Percentiles rank a stretch among this genome's conserved stretches.
Conservation (phyloP, 2,329 filamentous ascomycete genomes). For the Leptographium flavum region DNA sequence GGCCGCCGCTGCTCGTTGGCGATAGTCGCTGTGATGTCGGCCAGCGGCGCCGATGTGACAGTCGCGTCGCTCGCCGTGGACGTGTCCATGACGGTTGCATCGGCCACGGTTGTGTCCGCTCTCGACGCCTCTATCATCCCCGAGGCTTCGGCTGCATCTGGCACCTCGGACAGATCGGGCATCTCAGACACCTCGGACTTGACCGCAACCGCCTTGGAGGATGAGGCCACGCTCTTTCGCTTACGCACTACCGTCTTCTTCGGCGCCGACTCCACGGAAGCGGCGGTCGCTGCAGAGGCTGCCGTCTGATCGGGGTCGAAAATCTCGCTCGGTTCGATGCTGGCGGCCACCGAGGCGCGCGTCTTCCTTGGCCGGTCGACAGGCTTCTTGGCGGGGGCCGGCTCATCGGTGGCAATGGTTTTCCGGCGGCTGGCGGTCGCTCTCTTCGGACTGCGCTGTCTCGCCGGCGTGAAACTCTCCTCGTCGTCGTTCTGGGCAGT, state of each 20-base stretch:
- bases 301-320: slow-evolving; percentile 33
- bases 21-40: slow-evolving; percentile 53
- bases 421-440: slow-evolving; percentile 20
- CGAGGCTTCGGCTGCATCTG: slow-evolving; percentile 1
- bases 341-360: slow-evolving; percentile 21
- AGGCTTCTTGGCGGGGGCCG: slow-evolving; percentile 16
- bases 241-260: slow-evolving; percentile 44
- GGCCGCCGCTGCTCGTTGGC: slow-evolving; percentile 43
- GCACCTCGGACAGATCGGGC: slow-evolving; percentile 18
- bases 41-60: slow-evolving; percentile 36
- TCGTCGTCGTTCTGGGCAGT: slow-evolving; percentile 47
- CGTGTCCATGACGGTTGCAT: background rate
- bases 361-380: slow-evolving; percentile 30
- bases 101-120: background rate
- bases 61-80: background rate
- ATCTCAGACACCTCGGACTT: slow-evolving; percentile 40
- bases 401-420: slow-evolving; percentile 27
- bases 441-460: slow-evolving; percentile 34
- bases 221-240: slow-evolving; percentile 42
- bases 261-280: slow-evolving; percentile 18
- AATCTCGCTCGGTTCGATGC: slow-evolving; percentile 45
- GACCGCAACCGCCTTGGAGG: background rate
- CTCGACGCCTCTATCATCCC: background rate
- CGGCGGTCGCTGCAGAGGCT: slow-evolving; percentile 12
- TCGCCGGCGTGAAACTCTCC: slow-evolving; percentile 69